phyloP scores from a whole-genome alignment of 2,329 filamentous ascomycete genomes.

The Xylaria sp. region DNA sequence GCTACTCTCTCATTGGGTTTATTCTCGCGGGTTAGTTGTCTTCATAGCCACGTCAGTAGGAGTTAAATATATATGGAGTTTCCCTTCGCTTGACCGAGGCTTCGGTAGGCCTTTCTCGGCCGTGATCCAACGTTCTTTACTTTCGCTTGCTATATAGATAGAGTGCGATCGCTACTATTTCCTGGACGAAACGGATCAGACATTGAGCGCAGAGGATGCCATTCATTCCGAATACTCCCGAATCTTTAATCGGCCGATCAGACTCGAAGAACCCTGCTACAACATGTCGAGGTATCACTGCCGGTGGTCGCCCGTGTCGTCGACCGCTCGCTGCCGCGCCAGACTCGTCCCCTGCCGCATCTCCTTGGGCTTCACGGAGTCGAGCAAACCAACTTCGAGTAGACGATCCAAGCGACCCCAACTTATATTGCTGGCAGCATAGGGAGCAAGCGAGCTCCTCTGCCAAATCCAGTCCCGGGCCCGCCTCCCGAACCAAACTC shows the following conservation, averaged over 20 bases:
- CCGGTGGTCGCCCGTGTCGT: slow-evolving; percentile 81
- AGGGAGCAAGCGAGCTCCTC: slow-evolving; percentile 76
- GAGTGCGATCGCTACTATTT: background rate
- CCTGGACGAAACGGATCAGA: background rate
- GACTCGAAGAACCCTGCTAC: slow-evolving; percentile 84
- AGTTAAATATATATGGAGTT: slow-evolving; percentile 1
- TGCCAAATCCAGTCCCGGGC: slow-evolving; percentile 53
- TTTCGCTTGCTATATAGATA: background rate
- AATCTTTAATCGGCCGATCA: slow-evolving; percentile 76
- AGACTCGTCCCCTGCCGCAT: slow-evolving; percentile 39
- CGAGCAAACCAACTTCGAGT: slow-evolving; percentile 45
- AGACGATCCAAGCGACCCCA: slow-evolving; percentile 60
- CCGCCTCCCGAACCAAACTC: slow-evolving; percentile 51
- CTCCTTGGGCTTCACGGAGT: slow-evolving; percentile 34
- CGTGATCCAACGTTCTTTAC: background rate
- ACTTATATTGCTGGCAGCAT: slow-evolving; percentile 94
- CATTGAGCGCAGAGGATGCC: slow-evolving; percentile 56
- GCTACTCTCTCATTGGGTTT: slow-evolving; percentile 6
- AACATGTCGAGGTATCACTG: slow-evolving; percentile 88
- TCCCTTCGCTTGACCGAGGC: slow-evolving; percentile 12
- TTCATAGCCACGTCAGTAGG: slow-evolving; percentile 13
- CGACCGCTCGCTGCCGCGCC: slow-evolving; percentile 64
- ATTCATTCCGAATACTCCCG: slow-evolving; percentile 75
- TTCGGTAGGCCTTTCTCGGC: background rate
- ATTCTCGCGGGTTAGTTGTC: slow-evolving; percentile 15